These are phyloP conservation scores for Alopecurus myosuroides DNA, from an alignment of 176 grass and related monocot genomes.

Conservation along the genomic window DNA sequence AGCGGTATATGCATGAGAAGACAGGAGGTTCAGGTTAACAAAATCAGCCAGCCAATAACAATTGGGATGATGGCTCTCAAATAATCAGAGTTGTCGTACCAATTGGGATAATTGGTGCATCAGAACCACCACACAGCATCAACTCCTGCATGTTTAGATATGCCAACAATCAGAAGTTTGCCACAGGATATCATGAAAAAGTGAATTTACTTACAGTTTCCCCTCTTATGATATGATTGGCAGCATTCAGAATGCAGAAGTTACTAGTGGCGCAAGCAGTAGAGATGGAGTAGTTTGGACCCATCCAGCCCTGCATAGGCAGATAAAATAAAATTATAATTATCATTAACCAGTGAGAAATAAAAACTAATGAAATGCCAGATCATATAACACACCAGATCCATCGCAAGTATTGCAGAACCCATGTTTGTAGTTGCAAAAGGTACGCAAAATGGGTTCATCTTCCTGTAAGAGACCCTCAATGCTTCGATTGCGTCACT, in stretches of 20 bases:
- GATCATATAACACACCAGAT: constrained; percentile 63
- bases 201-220: constrained; percentile 69
- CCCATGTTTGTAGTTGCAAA: constrained; percentile 99
- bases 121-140: constrained; percentile 99
- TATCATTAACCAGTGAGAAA: constrained; percentile 3
- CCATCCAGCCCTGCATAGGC: constrained; percentile 86
- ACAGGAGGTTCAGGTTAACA: neutral
- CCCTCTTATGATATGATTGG: constrained; percentile 88
- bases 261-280: constrained; percentile 99
- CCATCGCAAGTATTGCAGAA: constrained; percentile 98
- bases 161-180: constrained; percentile 1
- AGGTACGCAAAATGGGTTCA: constrained; percentile 98
- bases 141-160: constrained; percentile 58
- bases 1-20: constrained; percentile 13
- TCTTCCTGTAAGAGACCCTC: constrained; percentile 95
- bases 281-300: constrained; percentile 97
- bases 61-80: neutral
- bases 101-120: constrained; percentile 89
- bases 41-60: neutral
- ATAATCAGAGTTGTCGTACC: constrained; percentile 35
- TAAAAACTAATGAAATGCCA: constrained; percentile 17
- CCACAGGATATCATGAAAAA: neutral
- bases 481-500: constrained; percentile 96
- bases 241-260: constrained; percentile 94
- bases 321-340: constrained; percentile 10